A percentile compares a stretch with the other conserved stretches of the same genome.
Evolutionary conservation across 495 filamentous ascomycete genomes (phyloP).

Genomic region (Podospora pseudoanserina): DNA sequence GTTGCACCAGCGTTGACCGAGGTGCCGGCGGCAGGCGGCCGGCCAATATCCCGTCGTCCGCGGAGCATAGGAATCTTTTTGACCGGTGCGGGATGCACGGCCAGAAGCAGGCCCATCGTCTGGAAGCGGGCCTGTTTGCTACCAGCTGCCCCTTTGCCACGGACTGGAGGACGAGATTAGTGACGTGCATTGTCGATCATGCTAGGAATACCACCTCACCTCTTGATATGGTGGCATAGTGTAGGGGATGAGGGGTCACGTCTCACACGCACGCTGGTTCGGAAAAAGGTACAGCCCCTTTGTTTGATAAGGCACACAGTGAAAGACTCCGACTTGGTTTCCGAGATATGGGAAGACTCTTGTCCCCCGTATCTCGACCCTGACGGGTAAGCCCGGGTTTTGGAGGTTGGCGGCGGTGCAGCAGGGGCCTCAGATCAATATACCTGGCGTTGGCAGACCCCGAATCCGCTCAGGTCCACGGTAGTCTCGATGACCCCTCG

Average conservation of each 20-base stretch:
- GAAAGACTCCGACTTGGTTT: background rate
- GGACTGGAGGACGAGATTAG: background rate
- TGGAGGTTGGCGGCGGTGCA: background rate
- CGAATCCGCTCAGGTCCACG: background rate
- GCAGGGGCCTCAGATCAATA: background rate
- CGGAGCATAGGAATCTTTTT: background rate
- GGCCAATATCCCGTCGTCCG: background rate
- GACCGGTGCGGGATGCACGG: background rate
- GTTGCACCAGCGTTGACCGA: slow-evolving; percentile 1
- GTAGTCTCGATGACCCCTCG: background rate
- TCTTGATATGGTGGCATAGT: background rate
- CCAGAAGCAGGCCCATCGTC: background rate
- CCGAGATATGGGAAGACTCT: background rate
- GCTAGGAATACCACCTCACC: background rate
- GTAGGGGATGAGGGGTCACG: background rate
- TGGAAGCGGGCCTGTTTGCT: background rate
- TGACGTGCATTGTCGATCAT: background rate
- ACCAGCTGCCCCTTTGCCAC: background rate
- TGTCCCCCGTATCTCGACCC: background rate
- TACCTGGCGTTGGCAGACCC: background rate
- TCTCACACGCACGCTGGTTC: background rate
- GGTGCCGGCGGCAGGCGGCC: slow-evolving; percentile 3
- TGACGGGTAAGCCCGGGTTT: background rate
- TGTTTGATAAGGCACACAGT: background rate
- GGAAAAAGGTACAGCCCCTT: background rate